Percentiles rank a stretch among this genome's conserved stretches.
Evolutionary conservation across 129 eudicot species (phyloP).

Genomic region (Flaveria ramosissima): DNA sequence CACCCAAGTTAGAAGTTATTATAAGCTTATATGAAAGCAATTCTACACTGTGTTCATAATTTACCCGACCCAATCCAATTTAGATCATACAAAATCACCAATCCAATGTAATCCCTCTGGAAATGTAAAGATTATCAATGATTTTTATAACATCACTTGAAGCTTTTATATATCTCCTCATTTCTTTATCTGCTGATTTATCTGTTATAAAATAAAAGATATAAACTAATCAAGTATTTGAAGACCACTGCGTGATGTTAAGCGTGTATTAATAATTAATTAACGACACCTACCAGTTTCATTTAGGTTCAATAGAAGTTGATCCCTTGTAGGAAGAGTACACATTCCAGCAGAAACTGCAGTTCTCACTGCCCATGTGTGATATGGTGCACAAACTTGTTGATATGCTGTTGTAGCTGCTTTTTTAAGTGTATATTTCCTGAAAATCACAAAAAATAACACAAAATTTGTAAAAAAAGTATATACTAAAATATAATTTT

Average conservation of each 20-base stretch:
- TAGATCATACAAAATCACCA: conserved; percentile 56
- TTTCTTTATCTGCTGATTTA: conserved; percentile 77
- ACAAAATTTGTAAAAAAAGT: no score
- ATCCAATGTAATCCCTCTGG: conserved; percentile 69
- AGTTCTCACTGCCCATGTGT: conserved; percentile 95
- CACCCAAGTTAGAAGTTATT: conserved; percentile 23
- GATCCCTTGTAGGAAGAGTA: conserved; percentile 93
- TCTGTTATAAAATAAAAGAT: conserved; percentile 35
- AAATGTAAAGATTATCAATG: conserved; percentile 66
- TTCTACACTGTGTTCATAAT: conserved; percentile 14
- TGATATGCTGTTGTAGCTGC: conserved; percentile 84
- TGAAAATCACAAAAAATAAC: conserved; percentile 15
- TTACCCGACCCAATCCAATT: not conserved
- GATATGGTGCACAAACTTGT: conserved; percentile 86
- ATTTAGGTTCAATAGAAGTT: conserved; percentile 67
- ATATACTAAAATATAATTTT: not conserved
- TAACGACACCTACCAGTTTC: conserved; percentile 60
- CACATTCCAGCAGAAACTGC: conserved; percentile 99
- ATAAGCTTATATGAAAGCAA: conserved; percentile 15
- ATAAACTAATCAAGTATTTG: not conserved
- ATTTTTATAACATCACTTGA: conserved; percentile 65
- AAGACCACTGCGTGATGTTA: not conserved
- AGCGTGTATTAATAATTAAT: not conserved
- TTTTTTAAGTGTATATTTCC: conserved; percentile 60
- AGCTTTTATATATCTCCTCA: conserved; percentile 82